phyloP scores from a whole-genome alignment of 163 green algal genomes.

The Chlamydomonas reinhardtii region DNA sequence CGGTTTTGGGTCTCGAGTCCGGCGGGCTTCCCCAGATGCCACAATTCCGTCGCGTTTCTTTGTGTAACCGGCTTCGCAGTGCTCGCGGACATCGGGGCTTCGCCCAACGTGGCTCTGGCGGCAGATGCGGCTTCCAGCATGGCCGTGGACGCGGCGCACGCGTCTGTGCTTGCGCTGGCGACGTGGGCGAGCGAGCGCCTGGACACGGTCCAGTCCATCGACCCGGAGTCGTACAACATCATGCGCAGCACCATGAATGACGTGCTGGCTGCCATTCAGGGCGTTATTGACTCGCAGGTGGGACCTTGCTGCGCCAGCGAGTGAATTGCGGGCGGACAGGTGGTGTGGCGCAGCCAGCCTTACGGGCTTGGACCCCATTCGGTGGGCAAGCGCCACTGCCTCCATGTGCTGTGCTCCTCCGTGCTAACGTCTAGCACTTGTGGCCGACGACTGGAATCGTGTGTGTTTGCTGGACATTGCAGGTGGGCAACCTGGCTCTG shows the following conservation, averaged over 20 bases:
- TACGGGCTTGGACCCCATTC: too few relatives aligned
- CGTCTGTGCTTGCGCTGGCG: conserved; percentile 44
- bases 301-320: neutral
- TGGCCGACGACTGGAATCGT: too few relatives aligned
- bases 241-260: conserved; percentile 38
- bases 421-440: too few relatives aligned
- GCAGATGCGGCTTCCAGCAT: conserved; percentile 25
- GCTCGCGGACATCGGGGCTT: conserved; percentile 28
- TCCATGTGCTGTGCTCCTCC: too few relatives aligned
- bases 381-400: too few relatives aligned
- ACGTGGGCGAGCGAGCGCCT: conserved; percentile 49
- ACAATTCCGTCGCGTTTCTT: too few relatives aligned
- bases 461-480: neutral
- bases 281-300: conserved; percentile 29
- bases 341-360: too few relatives aligned
- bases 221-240: conserved; percentile 53
- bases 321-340: neutral
- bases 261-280: conserved; percentile 4
- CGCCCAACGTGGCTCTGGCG: neutral
- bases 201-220: conserved; percentile 41
- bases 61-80: neutral
- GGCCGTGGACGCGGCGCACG: conserved; percentile 18
- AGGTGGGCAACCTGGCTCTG: neutral
- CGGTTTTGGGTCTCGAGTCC: too few relatives aligned
- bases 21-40: too few relatives aligned